phyloP scores from a whole-genome alignment of 2,329 filamentous ascomycete species.

The Trichophyton schoenleinii region DNA sequence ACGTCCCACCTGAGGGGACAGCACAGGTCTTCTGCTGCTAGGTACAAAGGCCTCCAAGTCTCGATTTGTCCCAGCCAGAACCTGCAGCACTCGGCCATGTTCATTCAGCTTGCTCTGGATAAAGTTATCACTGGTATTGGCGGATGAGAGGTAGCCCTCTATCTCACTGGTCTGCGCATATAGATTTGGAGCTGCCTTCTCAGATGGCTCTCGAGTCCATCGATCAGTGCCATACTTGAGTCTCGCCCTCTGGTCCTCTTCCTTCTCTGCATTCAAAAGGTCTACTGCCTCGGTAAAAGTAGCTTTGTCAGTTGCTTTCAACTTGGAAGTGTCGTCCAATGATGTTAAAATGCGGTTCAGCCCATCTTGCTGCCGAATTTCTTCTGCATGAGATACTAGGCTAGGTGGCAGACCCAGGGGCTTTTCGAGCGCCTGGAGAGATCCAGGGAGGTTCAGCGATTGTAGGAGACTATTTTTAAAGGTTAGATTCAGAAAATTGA shows the following conservation, averaged over 20 bases:
- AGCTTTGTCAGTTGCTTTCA: constrained; percentile 65
- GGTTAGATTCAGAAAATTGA: constrained; percentile 9
- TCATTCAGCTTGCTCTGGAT: constrained; percentile 68
- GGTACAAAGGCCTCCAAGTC: constrained; percentile 82
- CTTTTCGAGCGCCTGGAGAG: constrained; percentile 87
- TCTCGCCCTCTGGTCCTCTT: constrained; percentile 66
- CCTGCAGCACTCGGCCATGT: constrained; percentile 59
- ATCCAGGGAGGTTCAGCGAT: constrained; percentile 78
- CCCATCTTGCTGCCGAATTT: constrained; percentile 82
- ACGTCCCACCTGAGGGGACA: constrained; percentile 67
- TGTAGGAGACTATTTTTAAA: constrained; percentile 44
- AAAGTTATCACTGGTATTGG: constrained; percentile 52
- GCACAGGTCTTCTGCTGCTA: constrained; percentile 63
- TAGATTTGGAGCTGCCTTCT: constrained; percentile 57
- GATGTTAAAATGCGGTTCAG: constrained; percentile 63
- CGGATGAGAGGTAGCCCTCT: constrained; percentile 69
- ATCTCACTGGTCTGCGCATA: constrained; percentile 67
- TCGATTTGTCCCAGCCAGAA: constrained; percentile 68
- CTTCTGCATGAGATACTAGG: constrained; percentile 79
- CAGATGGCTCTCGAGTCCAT: constrained; percentile 62
- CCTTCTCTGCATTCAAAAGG: constrained; percentile 63
- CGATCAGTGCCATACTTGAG: constrained; percentile 74
- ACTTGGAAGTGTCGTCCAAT: constrained; percentile 77
- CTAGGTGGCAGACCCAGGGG: constrained; percentile 78
- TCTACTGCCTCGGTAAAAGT: constrained; percentile 75